A percentile compares a stretch with the other conserved stretches of the same genome.
phyloP scores from a whole-genome alignment of 805 yeast species.

The baker's yeast (Saccharomyces cerevisiae) region DNA sequence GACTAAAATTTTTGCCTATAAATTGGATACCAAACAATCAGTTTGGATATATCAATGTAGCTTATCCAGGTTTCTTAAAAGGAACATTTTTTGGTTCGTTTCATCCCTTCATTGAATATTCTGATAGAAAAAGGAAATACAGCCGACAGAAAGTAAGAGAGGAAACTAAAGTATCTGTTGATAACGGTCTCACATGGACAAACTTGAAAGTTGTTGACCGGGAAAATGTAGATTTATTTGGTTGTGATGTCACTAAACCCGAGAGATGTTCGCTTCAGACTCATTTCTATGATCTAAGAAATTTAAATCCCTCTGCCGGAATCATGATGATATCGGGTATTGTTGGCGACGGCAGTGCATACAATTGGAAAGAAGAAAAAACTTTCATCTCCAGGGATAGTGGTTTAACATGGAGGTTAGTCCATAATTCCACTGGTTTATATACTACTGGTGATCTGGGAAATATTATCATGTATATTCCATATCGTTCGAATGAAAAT shows the following conservation, averaged over 20 bases:
- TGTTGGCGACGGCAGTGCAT: slow-evolving; percentile 6
- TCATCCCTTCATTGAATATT: not conserved
- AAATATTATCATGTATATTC: slow-evolving; percentile 58
- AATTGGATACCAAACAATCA: slow-evolving; percentile 7
- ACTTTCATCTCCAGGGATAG: slow-evolving; percentile 70
- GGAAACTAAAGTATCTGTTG: slow-evolving; percentile 37
- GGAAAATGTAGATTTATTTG: slow-evolving; percentile 22
- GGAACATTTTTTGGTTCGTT: slow-evolving; percentile 18
- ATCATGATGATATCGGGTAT: slow-evolving; percentile 28
- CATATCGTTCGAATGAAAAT: slow-evolving; percentile 32
- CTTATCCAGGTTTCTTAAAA: slow-evolving; percentile 8
- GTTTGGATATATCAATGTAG: slow-evolving; percentile 5
- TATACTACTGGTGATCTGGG: slow-evolving; percentile 73
- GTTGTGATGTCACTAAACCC: slow-evolving; percentile 26
- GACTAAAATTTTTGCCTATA: slow-evolving; percentile 21
- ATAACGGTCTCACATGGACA: slow-evolving; percentile 50
- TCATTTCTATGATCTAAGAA: not conserved
- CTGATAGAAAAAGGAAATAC: not conserved
- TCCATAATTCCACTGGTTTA: slow-evolving; percentile 43
- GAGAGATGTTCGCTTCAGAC: slow-evolving; percentile 45
- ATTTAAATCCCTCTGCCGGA: slow-evolving; percentile 47
- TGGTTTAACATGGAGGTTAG: slow-evolving; percentile 61
- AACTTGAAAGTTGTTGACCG: slow-evolving; percentile 39
- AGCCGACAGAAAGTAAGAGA: slow-evolving; percentile 2
- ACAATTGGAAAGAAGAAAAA: slow-evolving; percentile 11